These are phyloP conservation scores for Leptomonas pyrrhocoris DNA, from an alignment of 208 protist genomes.

Conservation along the genomic window DNA sequence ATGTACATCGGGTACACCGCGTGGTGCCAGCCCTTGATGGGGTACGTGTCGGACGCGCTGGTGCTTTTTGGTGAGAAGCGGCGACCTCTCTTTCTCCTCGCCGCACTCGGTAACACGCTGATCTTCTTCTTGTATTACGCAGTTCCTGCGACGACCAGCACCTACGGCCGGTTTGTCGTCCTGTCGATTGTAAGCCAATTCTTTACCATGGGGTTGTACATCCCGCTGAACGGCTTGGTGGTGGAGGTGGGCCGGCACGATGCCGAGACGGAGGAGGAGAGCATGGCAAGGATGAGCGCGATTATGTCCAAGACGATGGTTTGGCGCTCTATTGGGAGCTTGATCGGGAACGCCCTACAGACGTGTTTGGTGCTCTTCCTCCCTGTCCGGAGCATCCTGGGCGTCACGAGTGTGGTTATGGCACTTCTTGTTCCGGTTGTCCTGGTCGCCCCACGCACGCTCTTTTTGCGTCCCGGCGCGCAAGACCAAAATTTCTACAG, in stretches of 20 bases:
- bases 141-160: constrained; percentile 2
- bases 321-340: constrained; percentile 42
- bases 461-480: constrained; percentile 34
- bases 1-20: constrained; percentile 40
- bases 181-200: constrained; percentile 37
- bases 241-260: constrained; percentile 51
- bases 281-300: constrained; percentile 40
- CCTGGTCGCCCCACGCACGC: constrained; percentile 18
- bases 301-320: constrained; percentile 58
- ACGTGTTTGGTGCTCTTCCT: constrained; percentile 18
- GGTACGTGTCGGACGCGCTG: constrained; percentile 43
- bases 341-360: constrained; percentile 40
- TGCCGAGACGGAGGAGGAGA: constrained; percentile 47
- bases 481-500: constrained; percentile 27
- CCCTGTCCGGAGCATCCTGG: constrained; percentile 22
- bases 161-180: constrained; percentile 27
- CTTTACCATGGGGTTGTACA: constrained; percentile 48
- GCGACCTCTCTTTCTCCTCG: constrained; percentile 44
- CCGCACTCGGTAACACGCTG: constrained; percentile 25
- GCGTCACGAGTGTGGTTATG: constrained; percentile 31
- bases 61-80: constrained; percentile 44
- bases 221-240: constrained; percentile 55
- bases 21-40: constrained; percentile 39
- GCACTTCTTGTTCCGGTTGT: constrained; percentile 33
- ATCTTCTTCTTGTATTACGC: constrained; percentile 37